These are phyloP conservation scores for Lichtheimia ramosa DNA, from an alignment of 371 early-diverging fungal species.

Conservation along the genomic window DNA sequence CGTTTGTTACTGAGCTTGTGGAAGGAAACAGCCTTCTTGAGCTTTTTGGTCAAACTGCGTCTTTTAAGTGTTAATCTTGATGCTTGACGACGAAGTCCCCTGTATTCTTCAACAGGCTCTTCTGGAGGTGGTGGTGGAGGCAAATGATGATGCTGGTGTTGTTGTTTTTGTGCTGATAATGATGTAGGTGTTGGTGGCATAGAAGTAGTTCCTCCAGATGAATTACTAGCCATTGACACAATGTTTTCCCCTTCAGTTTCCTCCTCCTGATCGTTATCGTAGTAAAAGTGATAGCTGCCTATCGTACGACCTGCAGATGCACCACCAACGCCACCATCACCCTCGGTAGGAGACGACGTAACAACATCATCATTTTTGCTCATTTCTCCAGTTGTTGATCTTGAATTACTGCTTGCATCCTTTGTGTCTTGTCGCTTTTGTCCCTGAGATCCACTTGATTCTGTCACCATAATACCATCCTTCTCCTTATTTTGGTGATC, in stretches of 20 bases:
- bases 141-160: neutral
- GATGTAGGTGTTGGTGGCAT: slow-evolving; percentile 17
- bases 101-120: neutral
- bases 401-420: neutral
- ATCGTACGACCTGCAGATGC: slow-evolving; percentile 4
- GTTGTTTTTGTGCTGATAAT: neutral
- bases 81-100: slow-evolving; percentile 10
- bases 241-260: neutral
- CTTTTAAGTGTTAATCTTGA: slow-evolving; percentile 17
- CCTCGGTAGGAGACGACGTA: neutral
- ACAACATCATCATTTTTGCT: neutral
- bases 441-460: too few relatives aligned
- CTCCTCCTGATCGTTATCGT: slow-evolving; percentile 7
- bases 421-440: too few relatives aligned
- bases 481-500: too few relatives aligned
- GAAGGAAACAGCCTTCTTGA: slow-evolving; percentile 22
- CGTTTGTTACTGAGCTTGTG: neutral
- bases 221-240: slow-evolving; percentile 1
- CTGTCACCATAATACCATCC: too few relatives aligned
- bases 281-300: slow-evolving; percentile 4
- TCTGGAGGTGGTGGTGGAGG: neutral
- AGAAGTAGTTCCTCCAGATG: slow-evolving; percentile 8
- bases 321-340: slow-evolving; percentile 5
- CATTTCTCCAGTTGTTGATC: neutral
- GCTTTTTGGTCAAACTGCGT: slow-evolving; percentile 13